Evolutionary conservation across 2,329 filamentous ascomycete species (phyloP).

Genomic region (Botrytis byssoidea): DNA sequence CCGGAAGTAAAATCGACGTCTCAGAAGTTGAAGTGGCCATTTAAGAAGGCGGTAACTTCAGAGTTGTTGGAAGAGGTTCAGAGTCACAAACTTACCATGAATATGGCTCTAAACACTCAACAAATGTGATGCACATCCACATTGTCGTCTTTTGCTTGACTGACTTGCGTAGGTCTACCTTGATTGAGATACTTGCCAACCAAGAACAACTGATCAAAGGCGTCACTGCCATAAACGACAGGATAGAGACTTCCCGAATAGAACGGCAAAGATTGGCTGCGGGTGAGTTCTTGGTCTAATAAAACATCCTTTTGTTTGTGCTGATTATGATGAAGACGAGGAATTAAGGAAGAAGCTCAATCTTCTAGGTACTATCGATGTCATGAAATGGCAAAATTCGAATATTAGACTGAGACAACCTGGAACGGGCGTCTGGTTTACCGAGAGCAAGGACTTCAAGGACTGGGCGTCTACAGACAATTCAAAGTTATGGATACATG

Average conservation of each 20-base stretch:
- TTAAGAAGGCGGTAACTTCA: constrained; percentile 18
- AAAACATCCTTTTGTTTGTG: neutral
- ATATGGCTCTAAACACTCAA: constrained; percentile 23
- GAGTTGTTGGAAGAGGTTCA: constrained; percentile 24
- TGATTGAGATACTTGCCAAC: neutral
- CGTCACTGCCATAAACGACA: neutral
- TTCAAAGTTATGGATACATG: constrained; percentile 28
- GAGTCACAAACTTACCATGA: constrained; percentile 26
- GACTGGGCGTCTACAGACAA: constrained; percentile 17
- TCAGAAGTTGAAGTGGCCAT: constrained; percentile 24
- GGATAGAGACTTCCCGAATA: neutral
- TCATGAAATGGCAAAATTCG: constrained; percentile 21
- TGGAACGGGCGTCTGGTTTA: constrained; percentile 30
- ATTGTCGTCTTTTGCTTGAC: neutral
- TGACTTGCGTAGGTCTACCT: constrained; percentile 6
- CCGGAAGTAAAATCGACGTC: neutral
- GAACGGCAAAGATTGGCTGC: neutral
- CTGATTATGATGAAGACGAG: constrained; percentile 6
- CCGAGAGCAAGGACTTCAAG: constrained; percentile 25
- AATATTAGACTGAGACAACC: constrained; percentile 25
- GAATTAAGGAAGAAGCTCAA: constrained; percentile 18
- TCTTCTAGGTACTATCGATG: constrained; percentile 19
- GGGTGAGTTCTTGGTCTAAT: neutral
- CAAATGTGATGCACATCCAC: constrained; percentile 17
- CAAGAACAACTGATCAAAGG: neutral